Evolutionary conservation across 2,329 filamentous ascomycete species (phyloP).

Genomic region (Rhinocladiella similis): DNA sequence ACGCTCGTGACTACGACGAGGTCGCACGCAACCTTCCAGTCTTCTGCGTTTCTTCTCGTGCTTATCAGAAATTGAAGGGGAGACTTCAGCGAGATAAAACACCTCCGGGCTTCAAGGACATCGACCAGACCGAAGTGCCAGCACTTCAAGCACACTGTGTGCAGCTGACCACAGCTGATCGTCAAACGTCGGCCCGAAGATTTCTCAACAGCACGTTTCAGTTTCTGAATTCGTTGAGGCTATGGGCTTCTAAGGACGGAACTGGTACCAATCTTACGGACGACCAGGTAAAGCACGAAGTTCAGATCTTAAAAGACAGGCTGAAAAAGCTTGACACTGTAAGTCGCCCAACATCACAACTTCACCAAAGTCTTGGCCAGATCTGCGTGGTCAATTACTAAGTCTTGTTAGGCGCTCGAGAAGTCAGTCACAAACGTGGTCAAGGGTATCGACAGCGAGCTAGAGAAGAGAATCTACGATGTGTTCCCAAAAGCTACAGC

Average conservation of each 20-base stretch:
- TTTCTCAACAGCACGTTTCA: constrained; percentile 56
- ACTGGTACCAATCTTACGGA: constrained; percentile 42
- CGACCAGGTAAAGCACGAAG: constrained; percentile 40
- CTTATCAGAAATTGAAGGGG: constrained; percentile 63
- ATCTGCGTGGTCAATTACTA: background rate
- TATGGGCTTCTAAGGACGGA: constrained; percentile 52
- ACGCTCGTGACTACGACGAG: constrained; percentile 58
- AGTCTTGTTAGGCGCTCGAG: constrained; percentile 36
- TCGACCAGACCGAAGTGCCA: constrained; percentile 61
- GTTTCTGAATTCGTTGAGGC: constrained; percentile 53
- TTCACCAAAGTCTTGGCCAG: background rate
- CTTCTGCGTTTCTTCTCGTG: constrained; percentile 64
- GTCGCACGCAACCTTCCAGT: constrained; percentile 59
- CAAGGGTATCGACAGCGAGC: constrained; percentile 40
- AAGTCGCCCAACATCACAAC: constrained; percentile 18
- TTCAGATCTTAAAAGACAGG: constrained; percentile 41
- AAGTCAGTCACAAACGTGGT: constrained; percentile 41
- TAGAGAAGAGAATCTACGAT: constrained; percentile 50
- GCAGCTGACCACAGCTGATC: constrained; percentile 54
- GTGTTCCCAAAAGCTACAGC: constrained; percentile 19
- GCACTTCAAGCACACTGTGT: constrained; percentile 60
- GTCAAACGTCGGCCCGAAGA: constrained; percentile 44
- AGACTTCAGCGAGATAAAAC: constrained; percentile 54
- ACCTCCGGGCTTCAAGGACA: constrained; percentile 53
- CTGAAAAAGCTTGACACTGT: constrained; percentile 45